Base-by-base conservation (phyloP, 768 basidiomycete genomes). In the Cubamyces lactineus region DNA sequence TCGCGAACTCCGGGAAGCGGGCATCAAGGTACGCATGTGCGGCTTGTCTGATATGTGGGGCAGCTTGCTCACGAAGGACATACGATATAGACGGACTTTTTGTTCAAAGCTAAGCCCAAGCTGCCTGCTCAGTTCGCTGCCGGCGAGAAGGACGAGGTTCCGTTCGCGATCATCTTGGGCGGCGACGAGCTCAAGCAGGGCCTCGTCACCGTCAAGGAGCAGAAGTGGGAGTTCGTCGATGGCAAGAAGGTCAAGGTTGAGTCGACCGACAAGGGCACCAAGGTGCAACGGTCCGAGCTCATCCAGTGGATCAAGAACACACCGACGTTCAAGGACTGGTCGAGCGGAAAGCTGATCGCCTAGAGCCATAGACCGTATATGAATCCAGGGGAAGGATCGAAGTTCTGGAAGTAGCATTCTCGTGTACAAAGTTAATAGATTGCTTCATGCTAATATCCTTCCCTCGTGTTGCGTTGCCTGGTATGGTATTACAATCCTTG, bases 81-180 rank as follows among this genome's bases (percentile, higher is more conserved):
- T 17, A 43, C 55, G 67, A 8, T 50, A 1, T 24, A 96, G 94
- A 84, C 91, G 59, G 97, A 98, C 74, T 98, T 94, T 78, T 78
- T 94, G 68, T 91, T 92, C 62, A 98, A 97, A 75, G 85, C 79
- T 57, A 98, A 97, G 73, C 96, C 97, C 0, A 98, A 98, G 73
- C 74, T 94, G 38, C 81, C 82, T 0, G 80, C 86, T 2, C 96
- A 99, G 70, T 98, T 96, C 71, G 91, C 91, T 21, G 88, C 89
- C 1, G 92, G 91, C 26, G 97, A 97, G 77, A 87, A 80, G 71
- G 96, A 98, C 69, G 89, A 93, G 65, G 92, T 93, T 43, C 96
- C 96, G 0, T 97, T 94, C 74, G 95, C 91, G 1, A 83, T 98
- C 59, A 92, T 98, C 66, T 78, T 98, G n/a, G 96, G 94, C 9